Evolutionary conservation across 163 green algal species (phyloP).

Genomic region (Trebouxia gelatinosa): DNA sequence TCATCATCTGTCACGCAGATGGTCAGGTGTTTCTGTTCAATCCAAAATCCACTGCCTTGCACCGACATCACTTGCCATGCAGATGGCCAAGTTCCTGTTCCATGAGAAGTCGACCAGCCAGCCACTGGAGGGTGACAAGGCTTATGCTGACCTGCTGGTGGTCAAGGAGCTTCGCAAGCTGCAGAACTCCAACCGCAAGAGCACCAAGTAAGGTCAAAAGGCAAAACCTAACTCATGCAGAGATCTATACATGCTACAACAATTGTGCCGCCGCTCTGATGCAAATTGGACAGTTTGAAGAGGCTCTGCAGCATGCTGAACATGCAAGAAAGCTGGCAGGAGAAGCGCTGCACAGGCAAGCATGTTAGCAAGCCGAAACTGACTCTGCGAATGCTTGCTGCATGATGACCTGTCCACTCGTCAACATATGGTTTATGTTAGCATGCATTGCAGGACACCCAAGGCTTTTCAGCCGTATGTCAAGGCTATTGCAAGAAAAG

Average conservation of each 20-base stretch:
- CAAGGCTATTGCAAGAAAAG: conserved; percentile 1
- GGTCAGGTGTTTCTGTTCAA: neutral
- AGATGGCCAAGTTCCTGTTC: conserved; percentile 58
- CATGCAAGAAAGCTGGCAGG: conserved; percentile 39
- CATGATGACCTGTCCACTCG: neutral
- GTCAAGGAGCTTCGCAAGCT: conserved; percentile 52
- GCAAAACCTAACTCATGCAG: conserved; percentile 60
- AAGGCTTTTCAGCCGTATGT: conserved; percentile 1
- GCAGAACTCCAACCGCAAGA: conserved; percentile 33
- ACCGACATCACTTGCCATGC: neutral
- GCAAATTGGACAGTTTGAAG: conserved; percentile 47
- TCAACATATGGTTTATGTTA: neutral
- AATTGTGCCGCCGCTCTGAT: conserved; percentile 57
- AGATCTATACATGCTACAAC: conserved; percentile 63
- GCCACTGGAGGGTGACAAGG: conserved; percentile 43
- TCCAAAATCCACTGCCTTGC: neutral
- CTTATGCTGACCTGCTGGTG: conserved; percentile 54
- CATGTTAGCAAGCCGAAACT: neutral
- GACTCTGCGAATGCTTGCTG: too few species aligned
- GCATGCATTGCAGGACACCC: neutral
- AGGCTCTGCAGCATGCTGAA: conserved; percentile 53
- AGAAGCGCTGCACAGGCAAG: conserved; percentile 42
- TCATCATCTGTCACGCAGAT: neutral
- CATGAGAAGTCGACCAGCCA: conserved; percentile 37
- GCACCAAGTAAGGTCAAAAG: conserved; percentile 34